Evolutionary conservation across 2,329 filamentous ascomycete species (phyloP), one percentile per base, ranked within the genome.

Genomic region (Hypoxylon sp.): DNA sequence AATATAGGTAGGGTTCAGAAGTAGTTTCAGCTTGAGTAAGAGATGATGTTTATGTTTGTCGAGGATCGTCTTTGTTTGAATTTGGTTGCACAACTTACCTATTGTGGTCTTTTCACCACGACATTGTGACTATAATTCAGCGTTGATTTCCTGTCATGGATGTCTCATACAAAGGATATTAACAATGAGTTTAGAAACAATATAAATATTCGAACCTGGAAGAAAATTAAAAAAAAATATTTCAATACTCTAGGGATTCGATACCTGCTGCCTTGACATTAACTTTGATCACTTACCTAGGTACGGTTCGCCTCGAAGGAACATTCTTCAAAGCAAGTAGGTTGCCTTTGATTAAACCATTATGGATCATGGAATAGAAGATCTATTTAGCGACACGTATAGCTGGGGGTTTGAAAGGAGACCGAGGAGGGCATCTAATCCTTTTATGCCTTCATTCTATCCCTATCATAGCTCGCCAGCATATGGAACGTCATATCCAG

Each of bases 51-150:
- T 14, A 41, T 13, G 34, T 34, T 56, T 19, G 28, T 32, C 9
- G 17, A 49, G 48, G 46, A 13, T 6, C 19, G 11, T 14, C 46
- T 63, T 5, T 43, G 21, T 45, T 50, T 45, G 51, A 52, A 45
- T 43, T 41, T 48, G 9, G 17, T 36, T 41, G 30, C 28, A 59
- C 34, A 45, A 60, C n/a, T n/a, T n/a, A n/a, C n/a, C 23, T 41
- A 19, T 38, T 25, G 51, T 64, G 11, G 36, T 48, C 21, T 56
- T 46, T 50, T 45, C 9, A 45, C 34, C 32, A 23, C 32, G 7
- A 28, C 38, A 67, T 64, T 60, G 46, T n/a, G n/a, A 38, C 49
- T 3, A 19, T 38, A 38, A 9, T 6, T 32, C 21, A 38, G n/a
- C 21, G 14, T 13, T 10, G 19, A 19, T 43, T 21, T 17, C 14